phyloP scores from a whole-genome alignment of 2,329 filamentous ascomycete species.

The Colletotrichum somersetense region DNA sequence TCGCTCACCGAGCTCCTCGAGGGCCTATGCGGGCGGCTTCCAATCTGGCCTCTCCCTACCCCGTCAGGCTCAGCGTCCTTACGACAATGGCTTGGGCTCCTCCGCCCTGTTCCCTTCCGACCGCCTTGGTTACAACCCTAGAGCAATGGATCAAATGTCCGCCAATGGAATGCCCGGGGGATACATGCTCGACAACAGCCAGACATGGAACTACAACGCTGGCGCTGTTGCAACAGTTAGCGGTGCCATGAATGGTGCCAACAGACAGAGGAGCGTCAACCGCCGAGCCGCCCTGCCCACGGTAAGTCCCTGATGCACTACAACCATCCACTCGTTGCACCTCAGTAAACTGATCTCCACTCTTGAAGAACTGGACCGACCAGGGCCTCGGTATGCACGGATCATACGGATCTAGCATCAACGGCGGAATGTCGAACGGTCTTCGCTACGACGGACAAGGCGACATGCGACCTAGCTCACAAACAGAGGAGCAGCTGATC shows the following conservation, averaged over 20 bases:
- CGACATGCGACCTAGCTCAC: constrained; percentile 54
- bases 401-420: constrained; percentile 51
- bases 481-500: constrained; percentile 85
- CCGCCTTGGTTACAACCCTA: constrained; percentile 71
- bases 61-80: constrained; percentile 76
- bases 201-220: constrained; percentile 82
- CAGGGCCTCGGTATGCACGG: constrained; percentile 59
- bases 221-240: constrained; percentile 73
- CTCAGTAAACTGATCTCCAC: constrained; percentile 14
- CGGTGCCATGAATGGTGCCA: constrained; percentile 74
- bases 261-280: constrained; percentile 67
- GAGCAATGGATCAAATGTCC: constrained; percentile 67
- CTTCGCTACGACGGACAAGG: constrained; percentile 54
- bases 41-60: constrained; percentile 56
- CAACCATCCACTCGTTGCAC: neutral
- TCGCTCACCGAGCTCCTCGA: constrained; percentile 64
- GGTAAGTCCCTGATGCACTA: constrained; percentile 63
- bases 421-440: constrained; percentile 52
- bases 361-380: constrained; percentile 65
- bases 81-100: constrained; percentile 75
- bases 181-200: constrained; percentile 75
- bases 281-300: constrained; percentile 76
- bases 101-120: constrained; percentile 79
- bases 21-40: constrained; percentile 66
- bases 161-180: constrained; percentile 55